A percentile compares a stretch with the other conserved stretches of the same genome.
phyloP scores from a whole-genome alignment of 139 green algal species.

The Asterochloris erici region DNA sequence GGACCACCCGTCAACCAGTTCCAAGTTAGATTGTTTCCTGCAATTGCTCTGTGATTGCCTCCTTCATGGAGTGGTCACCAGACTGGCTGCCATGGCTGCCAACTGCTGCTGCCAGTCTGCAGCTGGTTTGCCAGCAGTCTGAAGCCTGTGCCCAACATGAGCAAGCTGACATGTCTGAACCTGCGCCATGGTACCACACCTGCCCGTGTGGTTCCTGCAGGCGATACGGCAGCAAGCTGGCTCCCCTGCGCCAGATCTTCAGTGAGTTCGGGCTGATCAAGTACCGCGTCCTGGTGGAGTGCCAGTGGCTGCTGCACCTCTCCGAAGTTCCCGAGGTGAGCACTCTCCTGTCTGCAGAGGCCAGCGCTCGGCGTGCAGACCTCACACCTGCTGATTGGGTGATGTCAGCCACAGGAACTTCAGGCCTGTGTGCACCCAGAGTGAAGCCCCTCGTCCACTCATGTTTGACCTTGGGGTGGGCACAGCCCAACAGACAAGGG shows the following conservation, averaged over 20 bases:
- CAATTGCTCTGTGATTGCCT: neutral
- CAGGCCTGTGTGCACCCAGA: neutral
- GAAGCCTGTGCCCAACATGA: neutral
- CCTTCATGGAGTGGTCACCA: neutral
- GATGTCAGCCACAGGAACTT: no score
- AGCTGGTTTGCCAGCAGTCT: neutral
- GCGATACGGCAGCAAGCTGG: conserved; percentile 78
- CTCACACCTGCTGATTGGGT: no score
- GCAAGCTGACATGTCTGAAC: neutral
- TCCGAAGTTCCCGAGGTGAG: conserved; percentile 60
- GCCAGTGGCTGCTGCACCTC: conserved; percentile 93
- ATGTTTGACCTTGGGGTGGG: no score
- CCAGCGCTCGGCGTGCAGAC: no score
- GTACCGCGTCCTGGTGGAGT: conserved; percentile 93
- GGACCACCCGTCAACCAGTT: no score
- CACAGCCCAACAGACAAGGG: no score
- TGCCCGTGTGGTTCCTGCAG: conserved; percentile 29
- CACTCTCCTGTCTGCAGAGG: no score
- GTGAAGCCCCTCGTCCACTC: no score
- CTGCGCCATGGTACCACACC: neutral
- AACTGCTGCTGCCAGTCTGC: neutral
- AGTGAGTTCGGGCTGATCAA: conserved; percentile 96
- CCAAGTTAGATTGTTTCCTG: neutral
- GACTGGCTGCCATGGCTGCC: neutral
- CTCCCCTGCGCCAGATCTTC: conserved; percentile 80